phyloP scores from a whole-genome alignment of 352 stramenopile species.

The Phytophthora meadii region DNA sequence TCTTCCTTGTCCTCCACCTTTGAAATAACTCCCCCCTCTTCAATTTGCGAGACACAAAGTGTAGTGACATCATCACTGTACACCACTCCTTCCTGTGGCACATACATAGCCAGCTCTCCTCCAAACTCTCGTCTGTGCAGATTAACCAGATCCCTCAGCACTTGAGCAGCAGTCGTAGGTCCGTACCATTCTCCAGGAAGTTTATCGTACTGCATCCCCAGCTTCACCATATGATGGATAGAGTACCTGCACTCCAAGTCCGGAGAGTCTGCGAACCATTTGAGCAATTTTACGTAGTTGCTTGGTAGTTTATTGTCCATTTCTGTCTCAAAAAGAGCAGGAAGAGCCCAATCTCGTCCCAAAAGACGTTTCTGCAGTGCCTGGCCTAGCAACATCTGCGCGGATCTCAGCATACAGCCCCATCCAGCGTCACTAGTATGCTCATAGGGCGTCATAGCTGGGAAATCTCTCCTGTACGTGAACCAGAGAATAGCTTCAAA shows the following conservation, averaged over 20 bases:
- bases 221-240: slow-evolving; percentile 93
- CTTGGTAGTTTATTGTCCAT: slow-evolving; percentile 44
- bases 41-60: slow-evolving; percentile 73
- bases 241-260: slow-evolving; percentile 78
- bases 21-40: slow-evolving; percentile 23
- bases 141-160: slow-evolving; percentile 90
- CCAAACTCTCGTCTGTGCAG: slow-evolving; percentile 59
- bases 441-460: slow-evolving; percentile 87
- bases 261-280: slow-evolving; percentile 89
- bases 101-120: slow-evolving; percentile 70
- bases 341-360: slow-evolving; percentile 56
- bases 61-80: slow-evolving; percentile 80
- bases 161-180: slow-evolving; percentile 88
- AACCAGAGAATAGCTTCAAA: slow-evolving; percentile 89
- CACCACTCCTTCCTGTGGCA: slow-evolving; percentile 85
- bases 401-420: slow-evolving; percentile 96
- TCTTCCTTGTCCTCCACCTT: slow-evolving; percentile 11
- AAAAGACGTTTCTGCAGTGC: slow-evolving; percentile 85
- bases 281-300: slow-evolving; percentile 67
- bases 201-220: slow-evolving; percentile 92
- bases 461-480: slow-evolving; percentile 91
- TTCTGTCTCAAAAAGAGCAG: slow-evolving; percentile 34
- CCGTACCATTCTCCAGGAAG: slow-evolving; percentile 94
- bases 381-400: slow-evolving; percentile 95
- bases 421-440: slow-evolving; percentile 94